Base-by-base conservation (phyloP, 2,329 filamentous ascomycete genomes). In the Ampelomyces quisqualis region DNA sequence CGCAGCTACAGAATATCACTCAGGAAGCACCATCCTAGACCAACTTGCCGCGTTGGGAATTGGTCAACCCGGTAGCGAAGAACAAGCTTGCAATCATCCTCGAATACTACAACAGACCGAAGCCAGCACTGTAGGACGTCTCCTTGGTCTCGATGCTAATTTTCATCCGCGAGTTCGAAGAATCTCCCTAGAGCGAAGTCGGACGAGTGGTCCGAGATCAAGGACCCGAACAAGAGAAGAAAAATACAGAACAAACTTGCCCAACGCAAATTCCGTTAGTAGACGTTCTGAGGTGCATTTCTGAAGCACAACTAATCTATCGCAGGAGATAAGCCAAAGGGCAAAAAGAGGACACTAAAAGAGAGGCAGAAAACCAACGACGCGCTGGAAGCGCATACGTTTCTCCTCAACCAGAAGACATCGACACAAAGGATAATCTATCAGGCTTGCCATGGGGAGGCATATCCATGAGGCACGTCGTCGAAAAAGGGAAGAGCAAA, bases 181-280 rank as follows among this genome's bases (percentile, higher is more conserved):
- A 53, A 60, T 13, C 22, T 54, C 11, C 47, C 48, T 15, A 56
- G 50, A 39, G 29, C 52, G 14, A 53, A 50, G 20, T 45, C 53
- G n/a, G 77, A 85, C 49, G 80, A 88, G 68, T 90, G 86, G 86
- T 75, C 78, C 19, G 77, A 83, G 0, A 76, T 89, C 29, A 79
- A 78, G 5, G 84, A 89, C 53, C 83, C 84, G 0, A 81, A 82
- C 45, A 83, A 88, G 69, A 77, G 86, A 59, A 75, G 86, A 48
- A 82, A 84, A 45, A 85, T 89, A 35, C 86, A 90, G 64, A 90
- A 90, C 62, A 79, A 84, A 38, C 78, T 88, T 46, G 85, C 85
- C 2, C 86, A 89, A 58, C 77, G 85, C 52, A 88, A 88, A 57
- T 89, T 88, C 54, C 77, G 86, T 89, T 76, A 59, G 83, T 71